Percentiles rank a stretch among this genome's conserved stretches.
Conservation (phyloP, 202 grass and related monocot genomes). For the Panicum hallii region DNA sequence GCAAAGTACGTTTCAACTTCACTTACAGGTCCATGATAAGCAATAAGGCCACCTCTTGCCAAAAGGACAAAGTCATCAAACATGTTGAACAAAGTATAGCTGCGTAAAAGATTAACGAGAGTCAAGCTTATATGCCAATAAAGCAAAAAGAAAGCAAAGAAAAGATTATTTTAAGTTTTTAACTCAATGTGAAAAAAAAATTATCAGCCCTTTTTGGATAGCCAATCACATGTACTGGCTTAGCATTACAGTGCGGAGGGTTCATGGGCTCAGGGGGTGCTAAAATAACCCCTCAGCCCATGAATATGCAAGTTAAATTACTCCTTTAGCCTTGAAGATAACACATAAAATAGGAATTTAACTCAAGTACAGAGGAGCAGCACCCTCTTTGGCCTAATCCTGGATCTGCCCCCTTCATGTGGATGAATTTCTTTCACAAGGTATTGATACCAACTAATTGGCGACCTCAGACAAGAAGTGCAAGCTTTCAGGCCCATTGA, state of each 20-base stretch:
- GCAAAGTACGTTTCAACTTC: conserved; percentile 79
- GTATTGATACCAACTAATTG: conserved; percentile 12
- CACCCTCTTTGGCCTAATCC: too few relatives aligned
- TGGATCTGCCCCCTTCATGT: neutral
- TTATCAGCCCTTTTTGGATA: neutral
- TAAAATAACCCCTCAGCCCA: too few relatives aligned
- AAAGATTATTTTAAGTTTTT: conserved; percentile 22
- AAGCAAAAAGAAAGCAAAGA: conserved; percentile 11
- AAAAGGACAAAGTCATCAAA: conserved; percentile 89
- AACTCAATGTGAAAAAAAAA: neutral
- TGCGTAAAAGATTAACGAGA: conserved; percentile 45
- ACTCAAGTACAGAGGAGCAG: too few relatives aligned
- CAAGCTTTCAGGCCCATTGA: conserved; percentile 1
- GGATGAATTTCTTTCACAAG: conserved; percentile 13
- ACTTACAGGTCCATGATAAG: conserved; percentile 69
- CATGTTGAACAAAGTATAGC: conserved; percentile 89
- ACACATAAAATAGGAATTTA: too few relatives aligned
- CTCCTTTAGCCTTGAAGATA: too few relatives aligned
- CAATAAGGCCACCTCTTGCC: conserved; percentile 86
- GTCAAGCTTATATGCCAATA: conserved; percentile 41
- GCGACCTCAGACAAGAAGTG: conserved; percentile 14
- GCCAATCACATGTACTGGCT: neutral
- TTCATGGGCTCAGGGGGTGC: too few relatives aligned
- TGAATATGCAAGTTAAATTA: too few relatives aligned
- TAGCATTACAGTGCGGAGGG: neutral